phyloP scores from a whole-genome alignment of 768 basidiomycete species.

The Lactarius akahatsu region DNA sequence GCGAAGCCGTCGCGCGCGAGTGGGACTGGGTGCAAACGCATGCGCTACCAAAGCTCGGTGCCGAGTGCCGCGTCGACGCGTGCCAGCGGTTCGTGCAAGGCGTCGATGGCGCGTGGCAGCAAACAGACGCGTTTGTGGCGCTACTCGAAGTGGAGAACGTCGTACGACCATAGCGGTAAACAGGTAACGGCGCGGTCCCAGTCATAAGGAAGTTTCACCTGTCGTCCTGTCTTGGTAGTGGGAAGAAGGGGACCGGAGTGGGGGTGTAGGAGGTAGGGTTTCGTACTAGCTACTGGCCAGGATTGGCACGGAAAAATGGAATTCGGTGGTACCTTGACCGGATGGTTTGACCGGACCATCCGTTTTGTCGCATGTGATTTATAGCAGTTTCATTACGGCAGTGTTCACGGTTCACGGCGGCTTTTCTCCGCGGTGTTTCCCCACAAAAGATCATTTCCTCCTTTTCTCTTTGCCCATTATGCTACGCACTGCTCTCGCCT shows the following conservation, averaged over 20 bases:
- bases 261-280: too few species aligned
- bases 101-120: slow-evolving; percentile 25
- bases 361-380: too few species aligned
- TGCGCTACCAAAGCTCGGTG: slow-evolving; percentile 39
- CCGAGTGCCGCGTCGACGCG: slow-evolving; percentile 19
- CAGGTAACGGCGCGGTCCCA: not conserved
- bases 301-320: too few species aligned
- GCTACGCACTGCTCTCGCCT: slow-evolving; percentile 31
- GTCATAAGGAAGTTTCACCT: not conserved
- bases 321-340: too few species aligned
- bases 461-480: slow-evolving; percentile 18
- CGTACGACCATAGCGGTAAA: slow-evolving; percentile 33
- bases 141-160: slow-evolving; percentile 81
- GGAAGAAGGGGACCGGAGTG: too few species aligned
- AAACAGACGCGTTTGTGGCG: slow-evolving; percentile 81
- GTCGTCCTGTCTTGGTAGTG: not conserved
- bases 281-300: too few species aligned
- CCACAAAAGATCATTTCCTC: not conserved
- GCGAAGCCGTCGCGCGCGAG: slow-evolving; percentile 56
- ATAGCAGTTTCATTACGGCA: too few species aligned
- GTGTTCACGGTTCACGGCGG: not conserved
- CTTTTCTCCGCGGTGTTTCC: not conserved
- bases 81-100: slow-evolving; percentile 25
- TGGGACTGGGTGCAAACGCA: slow-evolving; percentile 67
- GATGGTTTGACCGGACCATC: too few species aligned